Evolutionary conservation across 805 yeast species (phyloP).

Genomic region (Metschnikowia gruessii): DNA sequence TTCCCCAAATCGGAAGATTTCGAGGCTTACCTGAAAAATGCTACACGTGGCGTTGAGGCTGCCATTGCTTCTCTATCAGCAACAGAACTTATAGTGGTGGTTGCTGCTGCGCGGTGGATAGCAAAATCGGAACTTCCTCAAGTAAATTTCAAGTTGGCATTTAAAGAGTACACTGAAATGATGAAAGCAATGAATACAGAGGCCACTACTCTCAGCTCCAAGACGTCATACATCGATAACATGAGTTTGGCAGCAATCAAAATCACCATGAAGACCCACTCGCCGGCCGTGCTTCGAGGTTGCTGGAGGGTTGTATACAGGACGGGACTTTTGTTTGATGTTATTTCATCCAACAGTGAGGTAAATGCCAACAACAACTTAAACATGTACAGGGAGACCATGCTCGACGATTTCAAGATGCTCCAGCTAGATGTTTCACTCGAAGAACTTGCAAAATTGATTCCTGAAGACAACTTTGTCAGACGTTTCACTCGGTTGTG

Average conservation of each 20-base stretch:
- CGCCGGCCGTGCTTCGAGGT: slow-evolving; percentile 54
- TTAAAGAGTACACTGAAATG: slow-evolving; percentile 68
- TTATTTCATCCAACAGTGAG: slow-evolving; percentile 41
- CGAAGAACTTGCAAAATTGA: slow-evolving; percentile 44
- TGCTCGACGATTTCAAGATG: slow-evolving; percentile 46
- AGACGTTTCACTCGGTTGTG: slow-evolving; percentile 17
- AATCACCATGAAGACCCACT: slow-evolving; percentile 52
- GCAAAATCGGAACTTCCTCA: slow-evolving; percentile 53
- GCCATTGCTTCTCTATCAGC: slow-evolving; percentile 50
- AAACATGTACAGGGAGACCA: slow-evolving; percentile 29
- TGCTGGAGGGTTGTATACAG: slow-evolving; percentile 72
- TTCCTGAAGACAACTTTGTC: slow-evolving; percentile 15
- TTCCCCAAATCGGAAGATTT: slow-evolving; percentile 29
- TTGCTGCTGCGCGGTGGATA: slow-evolving; percentile 72
- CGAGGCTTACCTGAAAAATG: slow-evolving; percentile 19
- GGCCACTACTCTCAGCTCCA: slow-evolving; percentile 24
- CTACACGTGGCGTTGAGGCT: slow-evolving; percentile 21
- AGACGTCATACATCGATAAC: slow-evolving; percentile 37
- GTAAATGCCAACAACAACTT: slow-evolving; percentile 30
- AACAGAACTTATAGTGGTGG: slow-evolving; percentile 65
- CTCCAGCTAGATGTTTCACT: slow-evolving; percentile 51
- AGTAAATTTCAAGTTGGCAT: slow-evolving; percentile 75
- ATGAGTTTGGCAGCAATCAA: slow-evolving; percentile 32
- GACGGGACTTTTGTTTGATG: slow-evolving; percentile 52
- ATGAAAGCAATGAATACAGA: slow-evolving; percentile 44